Conservation (phyloP, 306 rosid species). For the Mimosa pudica region DNA sequence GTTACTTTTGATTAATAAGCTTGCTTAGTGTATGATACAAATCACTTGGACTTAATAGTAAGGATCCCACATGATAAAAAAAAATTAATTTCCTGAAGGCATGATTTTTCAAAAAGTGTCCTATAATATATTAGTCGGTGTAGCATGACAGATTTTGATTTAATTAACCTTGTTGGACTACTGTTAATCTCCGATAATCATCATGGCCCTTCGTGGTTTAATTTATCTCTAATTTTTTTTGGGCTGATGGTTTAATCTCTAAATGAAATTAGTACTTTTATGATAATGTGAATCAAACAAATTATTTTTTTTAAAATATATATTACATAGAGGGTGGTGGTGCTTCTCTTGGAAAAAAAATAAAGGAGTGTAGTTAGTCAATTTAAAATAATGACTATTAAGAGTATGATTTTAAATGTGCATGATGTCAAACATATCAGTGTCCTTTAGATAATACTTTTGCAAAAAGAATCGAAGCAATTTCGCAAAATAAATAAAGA, state of each 20-base stretch:
- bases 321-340: not conserved
- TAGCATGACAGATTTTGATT: not conserved
- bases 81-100: not conserved
- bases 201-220: not conserved
- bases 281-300: not conserved
- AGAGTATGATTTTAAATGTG: not conserved
- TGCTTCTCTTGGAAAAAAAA: not conserved
- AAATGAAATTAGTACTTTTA: not conserved
- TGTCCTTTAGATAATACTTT: not conserved
- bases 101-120: not conserved
- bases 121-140: not conserved
- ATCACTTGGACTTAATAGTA: too few relatives aligned
- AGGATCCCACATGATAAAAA: too few relatives aligned
- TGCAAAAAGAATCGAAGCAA: not conserved
- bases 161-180: not conserved
- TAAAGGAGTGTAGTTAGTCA: not conserved
- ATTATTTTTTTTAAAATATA: not conserved
- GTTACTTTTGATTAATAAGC: too few relatives aligned
- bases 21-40: too few relatives aligned
- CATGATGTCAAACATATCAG: not conserved
- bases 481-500: not conserved
- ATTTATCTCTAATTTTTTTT: too few relatives aligned
- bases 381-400: not conserved
- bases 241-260: not conserved
- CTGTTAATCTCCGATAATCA: slow-evolving; percentile 9